phyloP scores from a whole-genome alignment of 2,329 filamentous ascomycete species.

The Falciphora oryzae region DNA sequence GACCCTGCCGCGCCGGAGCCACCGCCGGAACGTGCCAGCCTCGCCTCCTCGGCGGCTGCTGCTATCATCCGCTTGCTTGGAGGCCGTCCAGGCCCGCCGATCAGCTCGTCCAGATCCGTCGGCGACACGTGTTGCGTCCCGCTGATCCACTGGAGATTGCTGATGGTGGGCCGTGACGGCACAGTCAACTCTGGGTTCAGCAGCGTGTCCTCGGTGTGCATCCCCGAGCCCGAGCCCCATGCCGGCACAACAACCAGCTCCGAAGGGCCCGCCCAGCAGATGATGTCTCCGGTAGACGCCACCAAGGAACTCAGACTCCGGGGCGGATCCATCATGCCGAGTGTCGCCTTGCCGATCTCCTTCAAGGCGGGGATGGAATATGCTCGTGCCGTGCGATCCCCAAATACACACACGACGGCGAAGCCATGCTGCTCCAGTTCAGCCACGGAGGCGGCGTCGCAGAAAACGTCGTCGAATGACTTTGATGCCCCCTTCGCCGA shows the following conservation, averaged over 20 bases:
- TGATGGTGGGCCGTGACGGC: conserved; percentile 85
- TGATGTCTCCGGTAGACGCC: conserved; percentile 71
- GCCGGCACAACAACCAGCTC: conserved; percentile 79
- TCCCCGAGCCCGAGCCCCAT: conserved; percentile 67
- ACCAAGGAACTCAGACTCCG: conserved; percentile 67
- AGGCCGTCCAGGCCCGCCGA: conserved; percentile 82
- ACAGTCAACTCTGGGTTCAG: conserved; percentile 69
- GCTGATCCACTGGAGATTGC: conserved; percentile 92
- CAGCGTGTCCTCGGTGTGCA: conserved; percentile 64
- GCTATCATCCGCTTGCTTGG: conserved; percentile 83
- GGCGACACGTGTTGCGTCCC: conserved; percentile 89
- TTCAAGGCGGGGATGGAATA: conserved; percentile 85
- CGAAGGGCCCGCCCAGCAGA: conserved; percentile 84
- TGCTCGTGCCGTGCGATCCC: conserved; percentile 71
- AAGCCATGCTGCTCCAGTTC: conserved; percentile 69
- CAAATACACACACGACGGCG: conserved; percentile 78
- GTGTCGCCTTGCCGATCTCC: conserved; percentile 65
- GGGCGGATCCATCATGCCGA: conserved; percentile 67
- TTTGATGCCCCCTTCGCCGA: conserved; percentile 87
- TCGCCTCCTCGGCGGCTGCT: conserved; percentile 69
- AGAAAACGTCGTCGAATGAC: conserved; percentile 76
- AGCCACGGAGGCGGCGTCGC: conserved; percentile 72
- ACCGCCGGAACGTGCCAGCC: conserved; percentile 40
- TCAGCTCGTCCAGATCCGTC: conserved; percentile 80
- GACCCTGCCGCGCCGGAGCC: conserved; percentile 27